These are phyloP conservation scores for Borealophlyctis nickersoniae DNA, from an alignment of 192 early-diverging fungal species.

Conservation along the genomic window DNA sequence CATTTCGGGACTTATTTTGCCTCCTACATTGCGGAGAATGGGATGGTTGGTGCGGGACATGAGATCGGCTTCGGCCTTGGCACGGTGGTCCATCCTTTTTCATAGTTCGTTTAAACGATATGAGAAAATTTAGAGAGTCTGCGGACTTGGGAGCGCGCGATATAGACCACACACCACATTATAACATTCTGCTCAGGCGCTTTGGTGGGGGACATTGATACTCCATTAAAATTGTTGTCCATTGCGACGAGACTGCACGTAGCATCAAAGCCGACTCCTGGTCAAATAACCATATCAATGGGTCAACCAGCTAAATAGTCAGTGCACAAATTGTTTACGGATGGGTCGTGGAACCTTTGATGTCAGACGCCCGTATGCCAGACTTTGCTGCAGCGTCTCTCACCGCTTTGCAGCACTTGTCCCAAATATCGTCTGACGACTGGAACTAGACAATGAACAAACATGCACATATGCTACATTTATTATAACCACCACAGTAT, in stretches of 20 bases:
- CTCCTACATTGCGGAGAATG: constrained; percentile 64
- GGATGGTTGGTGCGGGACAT: constrained; percentile 57
- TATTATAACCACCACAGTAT: background rate
- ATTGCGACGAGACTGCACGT: constrained; percentile 70
- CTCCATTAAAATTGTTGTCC: constrained; percentile 42
- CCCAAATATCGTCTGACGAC: constrained; percentile 68
- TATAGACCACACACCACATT: constrained; percentile 43
- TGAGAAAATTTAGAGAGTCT: background rate
- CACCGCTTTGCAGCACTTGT: constrained; percentile 45
- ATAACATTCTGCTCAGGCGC: constrained; percentile 44
- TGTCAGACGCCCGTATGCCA: constrained; percentile 19
- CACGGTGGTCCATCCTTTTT: constrained; percentile 69
- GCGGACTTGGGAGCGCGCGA: constrained; percentile 37
- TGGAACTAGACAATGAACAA: background rate
- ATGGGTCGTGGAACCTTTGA: constrained; percentile 28
- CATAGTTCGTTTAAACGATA: too few species aligned
- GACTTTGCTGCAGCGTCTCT: constrained; percentile 34
- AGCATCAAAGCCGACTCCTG: constrained; percentile 74
- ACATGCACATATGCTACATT: background rate
- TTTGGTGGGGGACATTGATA: constrained; percentile 46
- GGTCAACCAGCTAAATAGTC: background rate
- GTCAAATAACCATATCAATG: background rate
- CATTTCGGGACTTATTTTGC: constrained; percentile 65
- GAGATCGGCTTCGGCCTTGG: constrained; percentile 52
- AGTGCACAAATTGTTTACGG: background rate